These are phyloP conservation scores for Salix caprea DNA, from an alignment of 345 rosid genomes.

Conservation along the genomic window DNA sequence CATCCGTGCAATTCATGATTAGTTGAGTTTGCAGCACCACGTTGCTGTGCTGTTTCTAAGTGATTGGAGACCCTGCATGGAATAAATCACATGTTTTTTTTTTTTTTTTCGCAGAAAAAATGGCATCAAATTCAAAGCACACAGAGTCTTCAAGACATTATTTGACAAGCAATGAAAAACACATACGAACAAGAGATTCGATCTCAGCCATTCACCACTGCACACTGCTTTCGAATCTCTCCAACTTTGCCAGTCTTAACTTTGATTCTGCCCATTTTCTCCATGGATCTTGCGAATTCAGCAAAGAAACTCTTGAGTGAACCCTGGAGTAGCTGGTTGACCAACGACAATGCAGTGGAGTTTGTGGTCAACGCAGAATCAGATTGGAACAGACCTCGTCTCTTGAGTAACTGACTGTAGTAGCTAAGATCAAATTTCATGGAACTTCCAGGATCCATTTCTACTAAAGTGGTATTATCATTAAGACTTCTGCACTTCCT, in stretches of 20 bases:
- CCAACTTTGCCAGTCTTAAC: conserved; percentile 69
- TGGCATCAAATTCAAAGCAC: background rate
- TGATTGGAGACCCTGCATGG: too few relatives aligned
- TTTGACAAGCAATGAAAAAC: background rate
- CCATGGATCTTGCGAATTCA: conserved; percentile 67
- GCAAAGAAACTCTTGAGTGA: conserved; percentile 42
- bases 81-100: background rate
- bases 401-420: conserved; percentile 46
- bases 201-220: conserved; percentile 47
- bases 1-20: too few relatives aligned
- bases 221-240: conserved; percentile 67
- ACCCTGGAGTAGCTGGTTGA: conserved; percentile 49
- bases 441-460: conserved; percentile 80
- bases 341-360: conserved; percentile 38
- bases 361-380: conserved; percentile 64
- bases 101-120: background rate
- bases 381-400: conserved; percentile 74
- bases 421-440: conserved; percentile 70
- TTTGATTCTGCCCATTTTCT: conserved; percentile 62
- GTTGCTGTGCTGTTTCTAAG: too few relatives aligned
- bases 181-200: background rate
- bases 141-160: background rate
- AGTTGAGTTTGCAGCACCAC: too few relatives aligned
- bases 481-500: conserved; percentile 54
- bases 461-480: conserved; percentile 58